Evolutionary conservation across 306 rosid species (phyloP), one percentile per base, ranked within the genome.

Genomic region (Ziziphus jujuba): DNA sequence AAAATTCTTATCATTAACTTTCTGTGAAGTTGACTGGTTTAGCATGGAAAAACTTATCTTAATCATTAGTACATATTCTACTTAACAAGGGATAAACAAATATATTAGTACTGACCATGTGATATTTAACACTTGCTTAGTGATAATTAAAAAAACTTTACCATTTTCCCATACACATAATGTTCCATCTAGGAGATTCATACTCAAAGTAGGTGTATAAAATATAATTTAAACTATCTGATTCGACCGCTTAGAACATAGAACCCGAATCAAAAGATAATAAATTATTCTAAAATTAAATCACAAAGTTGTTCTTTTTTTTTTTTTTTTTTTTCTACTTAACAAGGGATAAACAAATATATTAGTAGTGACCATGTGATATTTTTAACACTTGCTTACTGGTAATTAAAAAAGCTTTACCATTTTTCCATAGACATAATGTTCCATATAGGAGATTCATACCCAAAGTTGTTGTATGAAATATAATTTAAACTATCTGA

Each of bases 1-100:
- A 69, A 75, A 47, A 69, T 69, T 75, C 75, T 16, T 67, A 19
- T 36, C 11, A 54, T 61, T 54, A 54, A 56, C 44, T 55, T 67
- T 67, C 71, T 66, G 33, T 38, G 63, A 55, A 56, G 63, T 55
- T 55, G 63, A 43, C 63, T 16, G 62, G 63, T 40, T n/a, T n/a
- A 25, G 31, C 23, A 63, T 7, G 6, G 5, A 43, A 8, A 7
- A 34, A 28, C 33, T 35, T 3, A 16, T 3, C 34, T 66, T 31
- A 28, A 17, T 53, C 35, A 36, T 51, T 22, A 61, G 6, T 25
- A 36, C 23, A 52, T 52, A 54, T 66, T 36, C 35, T 38, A 66
- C 22, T 25, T 16, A 16, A 22, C 53, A 62, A 21, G 31, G 45
- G 43, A 54, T 7, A 13, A 24, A 56, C 31, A 36, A 52, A 36